These are phyloP conservation scores for Spergularia marina DNA, from an alignment of 148 eudicot species.

Conservation along the genomic window DNA sequence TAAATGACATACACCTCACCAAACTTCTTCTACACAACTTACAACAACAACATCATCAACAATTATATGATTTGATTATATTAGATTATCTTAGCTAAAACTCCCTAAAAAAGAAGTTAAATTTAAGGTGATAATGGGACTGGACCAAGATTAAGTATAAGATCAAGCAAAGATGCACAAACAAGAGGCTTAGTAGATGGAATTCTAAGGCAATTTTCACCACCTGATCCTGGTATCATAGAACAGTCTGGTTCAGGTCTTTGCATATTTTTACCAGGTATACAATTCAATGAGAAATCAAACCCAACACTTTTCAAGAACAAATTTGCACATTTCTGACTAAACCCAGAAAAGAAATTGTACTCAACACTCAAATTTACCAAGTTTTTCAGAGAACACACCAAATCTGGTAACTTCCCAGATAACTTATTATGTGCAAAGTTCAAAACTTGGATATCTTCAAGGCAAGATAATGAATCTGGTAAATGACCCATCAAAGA, in stretches of 20 bases:
- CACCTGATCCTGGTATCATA: conserved; percentile 38
- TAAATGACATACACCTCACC: too few relatives aligned
- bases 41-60: not conserved
- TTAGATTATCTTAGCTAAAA: not conserved
- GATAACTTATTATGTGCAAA: conserved; percentile 63
- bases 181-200: conserved; percentile 55
- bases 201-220: conserved; percentile 48
- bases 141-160: conserved; percentile 14
- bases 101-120: not conserved
- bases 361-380: conserved; percentile 61
- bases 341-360: conserved; percentile 75
- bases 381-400: conserved; percentile 56
- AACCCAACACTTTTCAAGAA: conserved; percentile 47
- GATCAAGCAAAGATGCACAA: conserved; percentile 53
- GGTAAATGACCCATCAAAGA: conserved; percentile 78
- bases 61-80: not conserved
- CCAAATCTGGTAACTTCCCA: conserved; percentile 65
- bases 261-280: conserved; percentile 61
- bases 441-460: conserved; percentile 61
- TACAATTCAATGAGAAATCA: conserved; percentile 68
- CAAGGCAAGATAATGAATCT: conserved; percentile 62
- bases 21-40: too few relatives aligned
- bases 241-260: conserved; percentile 70
- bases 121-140: conserved; percentile 39
- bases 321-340: conserved; percentile 51